Conservation (phyloP, 1,284 basidiomycete species). For the Ganoderma sinense region DNA sequence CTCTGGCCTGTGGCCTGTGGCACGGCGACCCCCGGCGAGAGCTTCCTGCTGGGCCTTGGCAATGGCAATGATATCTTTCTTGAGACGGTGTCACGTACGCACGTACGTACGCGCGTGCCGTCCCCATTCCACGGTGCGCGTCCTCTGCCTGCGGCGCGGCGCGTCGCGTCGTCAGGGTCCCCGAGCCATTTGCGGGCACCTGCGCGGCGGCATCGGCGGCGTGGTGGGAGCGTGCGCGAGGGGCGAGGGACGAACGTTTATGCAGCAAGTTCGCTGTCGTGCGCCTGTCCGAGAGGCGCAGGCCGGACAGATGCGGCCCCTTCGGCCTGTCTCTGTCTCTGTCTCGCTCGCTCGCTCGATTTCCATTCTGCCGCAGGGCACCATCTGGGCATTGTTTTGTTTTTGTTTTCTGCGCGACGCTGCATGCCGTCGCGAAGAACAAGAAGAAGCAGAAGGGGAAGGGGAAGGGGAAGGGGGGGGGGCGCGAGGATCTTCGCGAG, state of each 20-base stretch:
- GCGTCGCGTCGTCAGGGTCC: conserved; percentile 20
- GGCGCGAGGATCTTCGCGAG: not conserved
- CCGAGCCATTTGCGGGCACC: conserved; percentile 1
- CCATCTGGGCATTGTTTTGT: not conserved
- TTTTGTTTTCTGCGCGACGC: not conserved
- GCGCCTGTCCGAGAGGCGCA: not conserved
- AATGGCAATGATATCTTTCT: no score
- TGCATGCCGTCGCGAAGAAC: not conserved
- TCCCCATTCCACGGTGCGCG: not conserved
- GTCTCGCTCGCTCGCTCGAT: not conserved
- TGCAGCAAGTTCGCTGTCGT: conserved; percentile 8
- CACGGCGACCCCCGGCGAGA: not conserved
- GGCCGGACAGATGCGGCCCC: conserved; percentile 5
- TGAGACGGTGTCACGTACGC: not conserved
- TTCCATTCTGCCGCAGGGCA: not conserved
- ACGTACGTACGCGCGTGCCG: not conserved
- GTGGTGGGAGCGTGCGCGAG: conserved; percentile 7
- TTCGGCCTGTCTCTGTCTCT: not conserved
- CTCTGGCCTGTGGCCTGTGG: not conserved
- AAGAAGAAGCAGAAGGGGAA: no score
- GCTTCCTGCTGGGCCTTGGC: no score
- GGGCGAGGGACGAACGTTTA: not conserved
- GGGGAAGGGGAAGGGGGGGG: no score
- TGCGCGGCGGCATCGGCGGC: conserved; percentile 1
- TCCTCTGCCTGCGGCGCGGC: conserved; percentile 1